Evolutionary conservation across 306 rosid species (phyloP), one percentile per base, ranked within the genome.

Genomic region (Acacia crassicarpa): DNA sequence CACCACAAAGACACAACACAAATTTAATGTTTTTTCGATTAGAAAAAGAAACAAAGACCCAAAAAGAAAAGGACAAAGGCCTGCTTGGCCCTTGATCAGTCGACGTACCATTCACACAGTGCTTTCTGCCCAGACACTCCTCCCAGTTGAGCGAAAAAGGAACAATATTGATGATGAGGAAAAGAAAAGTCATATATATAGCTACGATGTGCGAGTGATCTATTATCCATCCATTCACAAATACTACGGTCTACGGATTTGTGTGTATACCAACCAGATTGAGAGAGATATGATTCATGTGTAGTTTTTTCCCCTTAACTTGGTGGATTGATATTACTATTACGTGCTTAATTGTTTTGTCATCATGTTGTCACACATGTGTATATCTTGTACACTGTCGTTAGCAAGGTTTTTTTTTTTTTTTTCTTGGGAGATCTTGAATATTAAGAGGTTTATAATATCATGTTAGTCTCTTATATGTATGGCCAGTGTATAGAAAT

Each of bases 311-410:
- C 2, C 30, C 65, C 76, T 82, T 79, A 35, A 75, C 45, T 82
- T 46, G 78, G 30, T 81, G 77, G 81, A 48, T 30, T 79, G 82
- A 75, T 74, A 72, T 70, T 83, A 62, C n/a, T 33, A 33, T 73
- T 81, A 76, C 83, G 19, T 33, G 75, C 76, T 67, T n/a, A n/a
- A n/a, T n/a, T 75, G 58, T 74, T n/a, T 56, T n/a, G 30, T 56
- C 63, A 8, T 56, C 30, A 8, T 56, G 25, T 84, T 45, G 69
- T 67, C 49, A 38, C 45, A 54, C 33, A 75, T 83, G 51, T 67
- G 84, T 76, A 81, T 58, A 83, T 80, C 76, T 54, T 83, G 89
- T 85, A 88, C 84, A 86, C 86, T 82, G 66, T 14, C 67, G 10
- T 67, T 90, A 79, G 43, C 56, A 80, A 72, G 83, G 83, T 45